Base-by-base conservation (phyloP, 1,139 yeast species). In the Yamadazyma conglobata region DNA sequence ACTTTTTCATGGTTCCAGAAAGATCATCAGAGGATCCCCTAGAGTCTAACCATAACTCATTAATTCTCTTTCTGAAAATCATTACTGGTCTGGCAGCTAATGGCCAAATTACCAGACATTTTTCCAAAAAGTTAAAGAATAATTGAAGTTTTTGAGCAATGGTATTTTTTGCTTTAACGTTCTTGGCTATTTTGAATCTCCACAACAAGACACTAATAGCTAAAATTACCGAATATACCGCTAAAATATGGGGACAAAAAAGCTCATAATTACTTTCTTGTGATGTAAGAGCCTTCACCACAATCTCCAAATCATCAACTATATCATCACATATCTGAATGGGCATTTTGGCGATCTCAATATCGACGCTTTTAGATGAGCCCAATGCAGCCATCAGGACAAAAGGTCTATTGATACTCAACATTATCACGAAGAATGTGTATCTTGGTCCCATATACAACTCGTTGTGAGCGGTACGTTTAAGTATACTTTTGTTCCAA, bases 391-490 rank as follows among this genome's bases (percentile, higher is more conserved):
- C 32, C 31, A 39, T 34, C 30, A 27, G 35, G 6, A 38, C 34
- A 31, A 39, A 39, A 5, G 43, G 43, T 10, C 43, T 21, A 22
- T 39, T 39, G 7, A 39, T 27, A 31, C 43, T 38, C 15, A 39
- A 27, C 22, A 38, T 32, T 6, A 39, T 39, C n/a, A 39, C 33
- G 29, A 35, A 39, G 30, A 19, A 39, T 9, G 36, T 38, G 24
- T 37, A 39, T 22, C 39, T 33, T 4, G 40, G 42, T 3, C 42
- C 37, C 38, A 38, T 39, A 22, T 34, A 35, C 7, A 39, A 20
- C 14, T 38, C 40, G 32, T 38, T 38, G 18, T 38, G 40, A 18
- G 42, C 41, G n/a, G 42, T 38, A 16, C 23, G 22, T 17, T 30
- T 24, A 10, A 39, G 20, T 18, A 25, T 39, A n/a, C 33, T 28